Base-by-base conservation (phyloP, 257 asterid genomes). In the Mentha longifolia region DNA sequence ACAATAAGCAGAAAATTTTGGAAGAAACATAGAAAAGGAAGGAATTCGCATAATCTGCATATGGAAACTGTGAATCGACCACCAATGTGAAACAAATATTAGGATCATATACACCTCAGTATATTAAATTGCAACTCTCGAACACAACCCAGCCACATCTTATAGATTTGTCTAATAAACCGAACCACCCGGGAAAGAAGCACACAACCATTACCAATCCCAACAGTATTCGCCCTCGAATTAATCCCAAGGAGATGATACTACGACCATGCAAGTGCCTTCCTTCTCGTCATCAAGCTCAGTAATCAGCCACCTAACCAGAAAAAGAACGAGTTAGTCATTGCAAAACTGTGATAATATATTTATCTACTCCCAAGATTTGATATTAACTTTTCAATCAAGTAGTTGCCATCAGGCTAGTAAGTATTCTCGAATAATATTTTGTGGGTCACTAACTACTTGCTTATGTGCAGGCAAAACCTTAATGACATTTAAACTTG, bases 31-130 rank as follows among this genome's bases (percentile, higher is more conserved):
- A 35, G 39, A 35, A 35, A 35, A 35, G 39, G 39, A 5, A 35
- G 0, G 37, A 33, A 33, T 33, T 35, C 39, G 43, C 55, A 62
- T 12, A 41, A 22, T 62, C 54, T 41, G n/a, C 17, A 63, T 16
- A 22, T 9, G 7, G 42, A 43, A 64, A 49, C 52, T 42, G 19
- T 8, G n/a, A 35, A n/a, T 35, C 14, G 14, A 7, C 22, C 65
- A 25, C 19, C 45, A 19, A 19, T 6, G 49, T 49, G 20, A 41
- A 67, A 39, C 2, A 59, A 75, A 58, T 46, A 35, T 66, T 35
- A 28, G 15, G 60, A 73, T 52, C 61, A 56, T 68, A 45, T 75
- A 75, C 75, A 68, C 19, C 39, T 30, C 74, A 20, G 55, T 47
- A 39, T 46, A 43, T 15, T 43, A 25, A 25, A 33, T 50, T 28